Evolutionary conservation across 768 basidiomycete genomes (phyloP).

Genomic region (Sporobolomyces phaffii): DNA sequence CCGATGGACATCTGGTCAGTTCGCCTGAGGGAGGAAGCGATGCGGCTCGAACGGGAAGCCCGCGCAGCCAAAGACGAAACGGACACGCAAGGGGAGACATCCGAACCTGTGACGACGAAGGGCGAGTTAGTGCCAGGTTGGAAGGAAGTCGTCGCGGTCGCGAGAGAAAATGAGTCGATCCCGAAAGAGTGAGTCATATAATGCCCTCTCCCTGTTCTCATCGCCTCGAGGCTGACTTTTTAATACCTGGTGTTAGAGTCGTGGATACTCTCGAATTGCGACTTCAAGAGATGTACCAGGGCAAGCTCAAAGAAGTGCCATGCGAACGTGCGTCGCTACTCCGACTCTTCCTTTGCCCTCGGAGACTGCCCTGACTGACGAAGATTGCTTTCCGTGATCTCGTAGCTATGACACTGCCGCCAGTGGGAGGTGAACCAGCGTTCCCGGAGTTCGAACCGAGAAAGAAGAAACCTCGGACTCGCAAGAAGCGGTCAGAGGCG

Average conservation of each 20-base stretch:
- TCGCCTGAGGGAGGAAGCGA: background rate
- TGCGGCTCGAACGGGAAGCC: background rate
- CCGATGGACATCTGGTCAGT: constrained; percentile 9
- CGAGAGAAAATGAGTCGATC: constrained; percentile 1
- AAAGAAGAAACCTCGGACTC: background rate
- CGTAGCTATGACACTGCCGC: background rate
- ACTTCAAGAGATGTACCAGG: background rate
- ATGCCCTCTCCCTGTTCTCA: no score
- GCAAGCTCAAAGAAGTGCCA: background rate
- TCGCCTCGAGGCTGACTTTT: no score
- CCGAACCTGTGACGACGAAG: background rate
- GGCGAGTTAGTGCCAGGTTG: background rate
- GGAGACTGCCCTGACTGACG: background rate
- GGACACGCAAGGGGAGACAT: background rate
- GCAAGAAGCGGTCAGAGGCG: background rate
- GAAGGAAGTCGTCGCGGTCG: constrained; percentile 18
- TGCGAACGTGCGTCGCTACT: background rate
- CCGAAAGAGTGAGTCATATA: constrained; percentile 2
- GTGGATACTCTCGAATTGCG: background rate
- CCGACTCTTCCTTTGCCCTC: background rate
- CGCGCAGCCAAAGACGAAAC: background rate
- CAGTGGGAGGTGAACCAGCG: background rate
- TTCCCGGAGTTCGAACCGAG: background rate
- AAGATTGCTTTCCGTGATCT: background rate
- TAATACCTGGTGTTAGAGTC: no score